Conservation (phyloP, 225 moss, liverwort and hornwort genomes). For the Thuidium tamariscinum region DNA sequence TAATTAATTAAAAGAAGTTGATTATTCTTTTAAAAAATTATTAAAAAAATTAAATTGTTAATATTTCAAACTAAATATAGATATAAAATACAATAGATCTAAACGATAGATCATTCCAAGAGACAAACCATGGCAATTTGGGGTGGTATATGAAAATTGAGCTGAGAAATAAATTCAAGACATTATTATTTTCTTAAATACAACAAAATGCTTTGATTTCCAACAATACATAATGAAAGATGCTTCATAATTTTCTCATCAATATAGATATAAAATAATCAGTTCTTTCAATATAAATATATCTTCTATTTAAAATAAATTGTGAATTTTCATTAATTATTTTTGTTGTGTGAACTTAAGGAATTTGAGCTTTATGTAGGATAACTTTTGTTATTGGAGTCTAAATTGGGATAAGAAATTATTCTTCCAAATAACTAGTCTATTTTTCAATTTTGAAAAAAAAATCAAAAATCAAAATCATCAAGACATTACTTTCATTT, state of each 20-base stretch:
- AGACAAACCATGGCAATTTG: too few relatives aligned
- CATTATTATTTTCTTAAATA: neutral
- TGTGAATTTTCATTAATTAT: fast-evolving
- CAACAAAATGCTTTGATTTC: fast-evolving
- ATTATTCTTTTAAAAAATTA: too few relatives aligned
- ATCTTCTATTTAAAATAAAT: neutral
- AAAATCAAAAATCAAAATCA: neutral
- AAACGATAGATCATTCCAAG: fast-evolving
- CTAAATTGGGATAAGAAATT: neutral
- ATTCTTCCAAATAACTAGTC: neutral
- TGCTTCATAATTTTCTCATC: neutral
- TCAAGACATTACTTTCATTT: neutral
- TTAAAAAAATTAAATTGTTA: too few relatives aligned
- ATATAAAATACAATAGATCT: neutral
- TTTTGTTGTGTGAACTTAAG: fast-evolving
- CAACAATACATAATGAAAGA: too few relatives aligned
- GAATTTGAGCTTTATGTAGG: neutral
- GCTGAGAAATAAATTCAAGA: neutral
- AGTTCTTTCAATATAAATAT: neutral
- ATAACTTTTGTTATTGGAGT: fast-evolving
- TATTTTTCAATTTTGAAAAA: neutral
- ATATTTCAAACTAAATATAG: neutral
- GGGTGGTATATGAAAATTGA: neutral
- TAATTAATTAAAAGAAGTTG: too few relatives aligned
- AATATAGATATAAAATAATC: neutral